These are phyloP conservation scores for Fraxinus greggii DNA, from an alignment of 305 asterid genomes.

Conservation along the genomic window DNA sequence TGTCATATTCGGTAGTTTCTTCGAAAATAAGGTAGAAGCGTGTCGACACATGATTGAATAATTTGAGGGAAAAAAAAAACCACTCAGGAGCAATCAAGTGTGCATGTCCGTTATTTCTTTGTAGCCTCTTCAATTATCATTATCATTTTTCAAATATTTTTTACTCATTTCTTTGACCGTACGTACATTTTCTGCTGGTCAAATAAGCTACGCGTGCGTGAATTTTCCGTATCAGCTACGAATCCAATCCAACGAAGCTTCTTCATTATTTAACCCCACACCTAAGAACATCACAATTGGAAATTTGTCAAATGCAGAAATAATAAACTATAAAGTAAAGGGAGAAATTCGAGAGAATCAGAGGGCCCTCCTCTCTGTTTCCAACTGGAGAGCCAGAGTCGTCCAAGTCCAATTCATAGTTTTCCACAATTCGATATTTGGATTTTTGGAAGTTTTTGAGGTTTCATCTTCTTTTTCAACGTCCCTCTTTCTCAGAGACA, in stretches of 20 bases:
- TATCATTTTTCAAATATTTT: not conserved
- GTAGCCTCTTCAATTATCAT: too few relatives aligned
- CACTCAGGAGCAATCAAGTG: too few relatives aligned
- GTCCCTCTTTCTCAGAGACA: not conserved
- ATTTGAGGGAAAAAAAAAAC: too few relatives aligned
- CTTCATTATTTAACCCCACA: slow-evolving; percentile 6
- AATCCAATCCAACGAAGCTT: slow-evolving; percentile 12
- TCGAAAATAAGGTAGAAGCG: too few relatives aligned
- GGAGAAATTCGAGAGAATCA: not conserved
- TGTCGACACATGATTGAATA: too few relatives aligned
- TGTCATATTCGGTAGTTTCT: not conserved
- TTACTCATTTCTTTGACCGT: not conserved
- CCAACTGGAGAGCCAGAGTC: not conserved
- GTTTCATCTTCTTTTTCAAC: not conserved
- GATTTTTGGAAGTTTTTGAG: slow-evolving; percentile 14
- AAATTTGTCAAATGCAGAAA: not conserved
- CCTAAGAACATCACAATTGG: not conserved
- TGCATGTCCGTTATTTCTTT: too few relatives aligned
- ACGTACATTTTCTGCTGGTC: not conserved
- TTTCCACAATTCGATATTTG: slow-evolving; percentile 13
- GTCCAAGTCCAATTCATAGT: slow-evolving; percentile 19
- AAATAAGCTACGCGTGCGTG: not conserved
- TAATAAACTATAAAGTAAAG: too few relatives aligned
- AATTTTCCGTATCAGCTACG: slow-evolving; percentile 8
- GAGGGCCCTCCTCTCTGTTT: not conserved